phyloP scores from a whole-genome alignment of 2,329 filamentous ascomycete species.

The Penicillium sp. region DNA sequence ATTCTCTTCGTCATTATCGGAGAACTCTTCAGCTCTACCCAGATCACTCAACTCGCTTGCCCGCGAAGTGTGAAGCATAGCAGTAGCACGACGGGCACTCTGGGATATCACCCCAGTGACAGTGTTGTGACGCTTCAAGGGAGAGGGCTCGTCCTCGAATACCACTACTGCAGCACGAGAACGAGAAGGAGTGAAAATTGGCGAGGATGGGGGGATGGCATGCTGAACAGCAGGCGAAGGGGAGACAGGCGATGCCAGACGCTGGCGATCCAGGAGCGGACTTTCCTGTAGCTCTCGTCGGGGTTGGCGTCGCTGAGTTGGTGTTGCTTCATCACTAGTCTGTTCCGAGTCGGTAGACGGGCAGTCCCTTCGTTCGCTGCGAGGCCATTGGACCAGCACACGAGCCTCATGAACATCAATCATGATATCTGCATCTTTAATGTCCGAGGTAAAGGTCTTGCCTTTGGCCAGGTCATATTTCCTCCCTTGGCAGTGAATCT shows the following conservation, averaged over 20 bases:
- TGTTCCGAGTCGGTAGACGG: slow-evolving; percentile 60
- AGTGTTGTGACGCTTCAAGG: slow-evolving; percentile 47
- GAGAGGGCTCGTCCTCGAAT: slow-evolving; percentile 68
- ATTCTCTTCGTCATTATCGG: slow-evolving; percentile 87
- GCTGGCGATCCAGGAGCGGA: slow-evolving; percentile 57
- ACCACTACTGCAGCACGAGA: slow-evolving; percentile 54
- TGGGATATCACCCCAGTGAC: slow-evolving; percentile 30
- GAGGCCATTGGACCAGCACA: slow-evolving; percentile 87
- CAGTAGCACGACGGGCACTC: slow-evolving; percentile 35
- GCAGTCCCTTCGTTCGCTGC: slow-evolving; percentile 53
- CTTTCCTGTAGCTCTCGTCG: slow-evolving; percentile 36
- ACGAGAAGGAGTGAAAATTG: slow-evolving; percentile 45
- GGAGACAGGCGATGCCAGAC: slow-evolving; percentile 75
- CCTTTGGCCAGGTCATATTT: slow-evolving; percentile 84
- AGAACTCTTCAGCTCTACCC: slow-evolving; percentile 59
- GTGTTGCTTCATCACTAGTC: slow-evolving; percentile 63
- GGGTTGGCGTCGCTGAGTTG: slow-evolving; percentile 33
- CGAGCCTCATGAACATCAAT: slow-evolving; percentile 91
- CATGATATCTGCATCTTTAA: slow-evolving; percentile 85
- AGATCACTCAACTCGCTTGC: slow-evolving; percentile 35
- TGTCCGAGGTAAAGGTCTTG: slow-evolving; percentile 86
- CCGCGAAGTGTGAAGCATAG: slow-evolving; percentile 33
- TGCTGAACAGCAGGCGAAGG: slow-evolving; percentile 57
- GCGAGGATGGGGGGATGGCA: slow-evolving; percentile 43
- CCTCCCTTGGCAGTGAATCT: slow-evolving; percentile 84